Conservation (phyloP, 2,329 filamentous ascomycete genomes). For the Metarhizium rileyi region DNA sequence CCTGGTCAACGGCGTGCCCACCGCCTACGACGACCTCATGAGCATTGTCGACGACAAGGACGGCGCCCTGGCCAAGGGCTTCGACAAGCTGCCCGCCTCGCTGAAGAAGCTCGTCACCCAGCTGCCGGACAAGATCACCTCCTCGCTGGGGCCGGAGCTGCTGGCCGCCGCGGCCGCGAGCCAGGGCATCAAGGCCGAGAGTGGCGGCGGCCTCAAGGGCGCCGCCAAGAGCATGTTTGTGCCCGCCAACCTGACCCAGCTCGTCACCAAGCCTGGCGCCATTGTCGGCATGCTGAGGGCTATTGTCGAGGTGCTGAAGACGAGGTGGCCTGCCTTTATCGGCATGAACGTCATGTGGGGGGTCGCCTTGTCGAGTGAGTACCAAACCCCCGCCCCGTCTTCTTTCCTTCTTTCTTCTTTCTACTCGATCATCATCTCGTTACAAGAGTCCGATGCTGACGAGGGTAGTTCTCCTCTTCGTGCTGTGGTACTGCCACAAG, state of each 20-base stretch:
- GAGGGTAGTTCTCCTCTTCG: slow-evolving; percentile 70
- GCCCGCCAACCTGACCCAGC: slow-evolving; percentile 63
- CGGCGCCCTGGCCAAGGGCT: slow-evolving; percentile 47
- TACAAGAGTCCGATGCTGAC: slow-evolving; percentile 7
- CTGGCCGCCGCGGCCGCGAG: slow-evolving; percentile 70
- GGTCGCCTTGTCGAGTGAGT: slow-evolving; percentile 73
- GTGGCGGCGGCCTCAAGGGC: slow-evolving; percentile 46
- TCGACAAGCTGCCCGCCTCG: slow-evolving; percentile 62
- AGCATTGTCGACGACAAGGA: slow-evolving; percentile 51
- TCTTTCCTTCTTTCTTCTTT: background rate
- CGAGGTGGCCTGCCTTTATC: slow-evolving; percentile 81
- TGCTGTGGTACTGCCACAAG: slow-evolving; percentile 98
- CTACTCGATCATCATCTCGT: background rate
- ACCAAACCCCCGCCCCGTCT: background rate
- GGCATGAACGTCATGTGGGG: slow-evolving; percentile 90
- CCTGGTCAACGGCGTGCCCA: slow-evolving; percentile 83
- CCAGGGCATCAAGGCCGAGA: slow-evolving; percentile 51
- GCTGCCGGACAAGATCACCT: slow-evolving; percentile 72
- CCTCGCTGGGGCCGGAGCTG: slow-evolving; percentile 68
- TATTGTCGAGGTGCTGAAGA: slow-evolving; percentile 82
- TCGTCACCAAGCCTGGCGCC: slow-evolving; percentile 80
- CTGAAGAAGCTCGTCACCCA: slow-evolving; percentile 80
- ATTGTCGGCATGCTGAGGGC: slow-evolving; percentile 75
- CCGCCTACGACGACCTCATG: slow-evolving; percentile 82
- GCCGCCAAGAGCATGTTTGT: slow-evolving; percentile 58